These are phyloP conservation scores for Colletotrichum sp. DNA, from an alignment of 2,329 filamentous ascomycete genomes.

Conservation along the genomic window DNA sequence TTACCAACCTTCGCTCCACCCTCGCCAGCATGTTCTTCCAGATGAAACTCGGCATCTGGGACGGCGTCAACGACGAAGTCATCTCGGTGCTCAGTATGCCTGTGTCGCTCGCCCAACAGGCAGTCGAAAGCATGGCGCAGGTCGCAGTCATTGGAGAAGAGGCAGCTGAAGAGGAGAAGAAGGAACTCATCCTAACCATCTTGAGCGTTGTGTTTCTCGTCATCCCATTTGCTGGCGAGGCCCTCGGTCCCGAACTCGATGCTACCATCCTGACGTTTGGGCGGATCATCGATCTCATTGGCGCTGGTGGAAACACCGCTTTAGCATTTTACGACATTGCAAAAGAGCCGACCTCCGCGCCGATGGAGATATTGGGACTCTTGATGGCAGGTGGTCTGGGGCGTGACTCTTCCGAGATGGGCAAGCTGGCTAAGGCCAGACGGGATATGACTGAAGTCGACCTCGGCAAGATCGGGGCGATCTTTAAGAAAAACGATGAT, in stretches of 20 bases:
- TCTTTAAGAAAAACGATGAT: not conserved
- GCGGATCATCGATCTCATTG: not conserved
- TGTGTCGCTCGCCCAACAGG: not conserved
- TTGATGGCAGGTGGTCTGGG: not conserved
- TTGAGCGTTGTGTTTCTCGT: not conserved
- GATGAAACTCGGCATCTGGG: not conserved
- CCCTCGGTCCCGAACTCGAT: not conserved
- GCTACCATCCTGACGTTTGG: not conserved
- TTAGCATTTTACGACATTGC: not conserved
- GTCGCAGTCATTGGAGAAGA: not conserved
- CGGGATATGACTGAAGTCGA: not conserved
- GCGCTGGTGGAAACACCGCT: not conserved
- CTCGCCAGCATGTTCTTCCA: not conserved
- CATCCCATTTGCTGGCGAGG: not conserved
- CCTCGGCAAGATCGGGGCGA: not conserved
- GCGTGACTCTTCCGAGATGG: not conserved
- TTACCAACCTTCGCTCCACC: not conserved
- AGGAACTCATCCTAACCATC: not conserved
- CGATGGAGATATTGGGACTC: not conserved
- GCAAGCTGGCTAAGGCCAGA: not conserved
- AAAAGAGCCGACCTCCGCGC: not conserved
- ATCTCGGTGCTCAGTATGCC: not conserved
- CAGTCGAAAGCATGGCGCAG: not conserved
- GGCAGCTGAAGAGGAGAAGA: not conserved
- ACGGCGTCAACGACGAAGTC: not conserved